Conservation (phyloP, 306 rosid genomes). For the Lathyrus tuberosus region DNA sequence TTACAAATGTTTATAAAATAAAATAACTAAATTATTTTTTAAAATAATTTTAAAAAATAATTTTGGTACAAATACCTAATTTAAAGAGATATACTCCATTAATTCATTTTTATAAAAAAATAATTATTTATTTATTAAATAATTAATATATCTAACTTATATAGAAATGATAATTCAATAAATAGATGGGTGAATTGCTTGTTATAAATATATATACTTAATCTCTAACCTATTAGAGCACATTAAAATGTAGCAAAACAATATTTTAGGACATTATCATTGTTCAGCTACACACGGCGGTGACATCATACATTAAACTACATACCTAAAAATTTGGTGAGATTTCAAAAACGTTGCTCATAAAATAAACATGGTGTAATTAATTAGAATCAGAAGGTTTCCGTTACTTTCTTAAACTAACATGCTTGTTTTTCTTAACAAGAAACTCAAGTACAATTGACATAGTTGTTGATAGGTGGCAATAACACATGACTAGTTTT, state of each 20-base stretch:
- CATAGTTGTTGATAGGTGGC: slow-evolving; percentile 16
- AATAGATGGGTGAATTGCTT: too few relatives aligned
- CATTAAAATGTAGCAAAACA: slow-evolving; percentile 25
- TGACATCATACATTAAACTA: slow-evolving; percentile 1
- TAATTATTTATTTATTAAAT: too few relatives aligned
- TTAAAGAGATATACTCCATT: too few relatives aligned
- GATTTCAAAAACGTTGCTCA: slow-evolving; percentile 30
- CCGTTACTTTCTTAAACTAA: slow-evolving; percentile 18
- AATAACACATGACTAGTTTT: slow-evolving; percentile 19
- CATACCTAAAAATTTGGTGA: not conserved
- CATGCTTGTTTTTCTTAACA: slow-evolving; percentile 11
- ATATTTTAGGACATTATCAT: slow-evolving; percentile 28
- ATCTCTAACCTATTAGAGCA: too few relatives aligned
- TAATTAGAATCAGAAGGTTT: slow-evolving; percentile 6
- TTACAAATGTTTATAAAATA: too few relatives aligned
- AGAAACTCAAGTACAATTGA: not conserved
- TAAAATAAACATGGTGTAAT: slow-evolving; percentile 22
- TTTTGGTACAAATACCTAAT: too few relatives aligned
- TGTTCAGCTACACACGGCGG: slow-evolving; percentile 9
- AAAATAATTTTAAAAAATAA: too few relatives aligned
- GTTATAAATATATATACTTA: too few relatives aligned
- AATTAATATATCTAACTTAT: too few relatives aligned
- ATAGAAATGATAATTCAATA: too few relatives aligned
- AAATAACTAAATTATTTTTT: too few relatives aligned
- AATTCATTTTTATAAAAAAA: too few relatives aligned